Base-by-base conservation (phyloP, 805 yeast genomes). In the Saturnispora galanensis region DNA sequence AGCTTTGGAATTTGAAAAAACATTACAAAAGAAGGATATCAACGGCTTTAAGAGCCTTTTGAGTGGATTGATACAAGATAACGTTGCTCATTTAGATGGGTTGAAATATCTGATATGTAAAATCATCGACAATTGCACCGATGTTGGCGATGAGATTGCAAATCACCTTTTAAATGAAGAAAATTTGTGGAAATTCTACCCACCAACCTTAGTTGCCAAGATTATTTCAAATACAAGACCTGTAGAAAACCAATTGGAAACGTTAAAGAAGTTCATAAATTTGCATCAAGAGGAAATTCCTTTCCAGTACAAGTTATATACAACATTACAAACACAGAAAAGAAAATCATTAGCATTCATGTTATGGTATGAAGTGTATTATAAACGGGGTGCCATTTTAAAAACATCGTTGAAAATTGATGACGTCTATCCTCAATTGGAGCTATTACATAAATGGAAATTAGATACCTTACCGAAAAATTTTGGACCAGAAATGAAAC, bases 311-410 rank as follows among this genome's bases (percentile, higher is more conserved):
- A 35, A 31, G 32, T n/a, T 47, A 21, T 41, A 42, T 16, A 47
- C 46, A 8, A 13, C 44, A 8, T 21, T 46, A 26, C 41, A 50
- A 4, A 38, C 40, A 16, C 39, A 42, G 7, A 21, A 26, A 6
- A 31, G 18, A n/a, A 18, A 28, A 9, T 26, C 35, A 12, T 21
- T 48, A 11, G 47, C 39, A 30, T 50, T 50, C 11, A 38, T 35
- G 31, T 17, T 50, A 9, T 50, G 52, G 52, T 47, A 43, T 41
- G 35, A 43, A 17, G 35, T 18, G 33, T 41, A 50, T 30, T 50
- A 39, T 28, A 42, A 44, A 30, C n/a, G 5, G 11, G 18, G n/a
- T 16, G 7, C 39, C 9, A 36, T 42, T 31, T 31, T 42, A 10
- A 28, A 41, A 28, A 37, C 44, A 11, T 16, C 33, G 12, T 26